A percentile compares a stretch with the other conserved stretches of the same genome.
phyloP scores from a whole-genome alignment of 1,139 yeast species.

The Saccharomyces uvarum region DNA sequence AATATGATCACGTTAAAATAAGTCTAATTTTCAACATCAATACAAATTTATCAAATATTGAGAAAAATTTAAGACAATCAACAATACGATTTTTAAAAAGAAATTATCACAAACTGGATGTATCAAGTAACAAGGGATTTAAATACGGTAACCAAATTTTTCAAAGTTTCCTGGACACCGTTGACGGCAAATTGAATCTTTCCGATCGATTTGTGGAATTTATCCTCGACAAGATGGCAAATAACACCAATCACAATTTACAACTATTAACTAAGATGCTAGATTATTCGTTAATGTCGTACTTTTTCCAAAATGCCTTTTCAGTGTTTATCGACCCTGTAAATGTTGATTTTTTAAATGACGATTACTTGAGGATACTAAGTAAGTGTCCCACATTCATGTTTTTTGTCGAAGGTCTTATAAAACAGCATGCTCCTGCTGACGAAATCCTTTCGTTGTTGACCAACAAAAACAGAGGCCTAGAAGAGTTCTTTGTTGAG shows the following conservation, averaged over 20 bases:
- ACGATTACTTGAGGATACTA: constrained; percentile 35
- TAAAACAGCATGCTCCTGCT: constrained; percentile 23
- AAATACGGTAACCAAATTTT: constrained; percentile 30
- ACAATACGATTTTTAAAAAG: constrained; percentile 27
- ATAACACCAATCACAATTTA: constrained; percentile 28
- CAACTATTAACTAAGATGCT: constrained; percentile 42
- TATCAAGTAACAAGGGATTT: constrained; percentile 30
- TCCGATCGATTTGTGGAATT: constrained; percentile 28
- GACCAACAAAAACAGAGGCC: constrained; percentile 19
- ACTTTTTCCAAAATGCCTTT: constrained; percentile 63
- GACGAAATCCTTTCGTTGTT: constrained; percentile 25
- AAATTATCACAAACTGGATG: constrained; percentile 24
- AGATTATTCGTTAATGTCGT: constrained; percentile 59
- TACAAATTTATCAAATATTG: constrained; percentile 30
- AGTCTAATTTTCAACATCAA: constrained; percentile 29
- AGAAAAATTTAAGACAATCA: constrained; percentile 28
- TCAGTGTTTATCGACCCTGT: constrained; percentile 39
- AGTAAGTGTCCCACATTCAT: constrained; percentile 43
- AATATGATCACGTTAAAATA: constrained; percentile 23
- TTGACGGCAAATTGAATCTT: constrained; percentile 30
- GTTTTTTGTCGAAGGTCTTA: constrained; percentile 34
- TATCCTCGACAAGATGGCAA: constrained; percentile 28
- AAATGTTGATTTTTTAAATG: constrained; percentile 30
- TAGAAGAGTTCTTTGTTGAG: constrained; percentile 30
- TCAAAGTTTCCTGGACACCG: constrained; percentile 30